Evolutionary conservation across 1,139 yeast genomes (phyloP).

Genomic region (Debaryomycetaceae sp.): DNA sequence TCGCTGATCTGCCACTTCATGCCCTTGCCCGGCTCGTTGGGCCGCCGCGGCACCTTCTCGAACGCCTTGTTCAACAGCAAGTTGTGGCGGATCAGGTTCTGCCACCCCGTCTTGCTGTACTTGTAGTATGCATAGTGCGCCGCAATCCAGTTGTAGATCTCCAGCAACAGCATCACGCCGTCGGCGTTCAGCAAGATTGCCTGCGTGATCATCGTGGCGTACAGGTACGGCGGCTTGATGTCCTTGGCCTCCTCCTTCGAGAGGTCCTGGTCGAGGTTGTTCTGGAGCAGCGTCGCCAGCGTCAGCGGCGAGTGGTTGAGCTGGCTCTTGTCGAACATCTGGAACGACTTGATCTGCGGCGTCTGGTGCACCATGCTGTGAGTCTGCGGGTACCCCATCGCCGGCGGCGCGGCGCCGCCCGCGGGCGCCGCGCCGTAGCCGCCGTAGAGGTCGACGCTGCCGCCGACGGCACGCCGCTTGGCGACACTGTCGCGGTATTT

Average conservation of each 20-base stretch:
- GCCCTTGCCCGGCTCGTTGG: slow-evolving; percentile 97
- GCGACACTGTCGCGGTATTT: slow-evolving; percentile 25
- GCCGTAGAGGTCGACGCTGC: not conserved
- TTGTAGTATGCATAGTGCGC: slow-evolving; percentile 87
- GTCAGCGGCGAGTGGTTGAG: slow-evolving; percentile 38
- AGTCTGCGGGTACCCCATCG: slow-evolving; percentile 15
- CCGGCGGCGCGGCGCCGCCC: slow-evolving; percentile 1
- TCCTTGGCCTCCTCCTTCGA: slow-evolving; percentile 89
- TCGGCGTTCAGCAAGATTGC: slow-evolving; percentile 87
- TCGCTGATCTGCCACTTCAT: slow-evolving; percentile 98
- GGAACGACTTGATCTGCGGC: slow-evolving; percentile 41
- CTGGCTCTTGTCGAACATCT: slow-evolving; percentile 46
- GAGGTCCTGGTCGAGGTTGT: slow-evolving; percentile 60
- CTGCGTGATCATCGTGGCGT: slow-evolving; percentile 97
- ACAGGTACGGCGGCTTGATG: slow-evolving; percentile 93
- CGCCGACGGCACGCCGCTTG: slow-evolving; percentile 14
- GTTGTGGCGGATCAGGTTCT: slow-evolving; percentile 58
- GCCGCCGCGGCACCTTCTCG: slow-evolving; percentile 92
- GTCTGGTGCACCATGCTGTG: slow-evolving; percentile 14
- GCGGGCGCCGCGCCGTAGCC: slow-evolving; percentile 1
- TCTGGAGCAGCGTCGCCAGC: slow-evolving; percentile 41
- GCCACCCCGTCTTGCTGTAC: slow-evolving; percentile 87
- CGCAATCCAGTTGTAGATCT: slow-evolving; percentile 88
- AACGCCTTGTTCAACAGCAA: slow-evolving; percentile 57
- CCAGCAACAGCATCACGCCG: slow-evolving; percentile 84